Evolutionary conservation across 2,329 filamentous ascomycete genomes (phyloP).

Genomic region (Ophiocordyceps camponoti-saundersi): DNA sequence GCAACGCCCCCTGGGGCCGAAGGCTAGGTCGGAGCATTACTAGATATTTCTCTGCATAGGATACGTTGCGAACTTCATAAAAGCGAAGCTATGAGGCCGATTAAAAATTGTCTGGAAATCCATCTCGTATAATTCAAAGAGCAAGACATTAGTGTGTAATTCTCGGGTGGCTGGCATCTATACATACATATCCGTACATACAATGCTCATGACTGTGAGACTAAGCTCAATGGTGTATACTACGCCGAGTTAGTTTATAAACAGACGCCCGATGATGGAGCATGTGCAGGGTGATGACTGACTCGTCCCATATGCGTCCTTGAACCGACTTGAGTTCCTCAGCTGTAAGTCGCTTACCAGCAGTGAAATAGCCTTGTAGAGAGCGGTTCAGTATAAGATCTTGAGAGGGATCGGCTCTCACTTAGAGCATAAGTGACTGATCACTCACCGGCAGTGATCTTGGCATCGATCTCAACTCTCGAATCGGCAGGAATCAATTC

Average conservation of each 20-base stretch:
- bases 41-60: too few relatives aligned
- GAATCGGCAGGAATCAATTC: conserved; percentile 90
- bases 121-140: too few relatives aligned
- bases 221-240: neutral
- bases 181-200: too few relatives aligned
- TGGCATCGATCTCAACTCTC: conserved; percentile 95
- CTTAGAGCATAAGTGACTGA: neutral
- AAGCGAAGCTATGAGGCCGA: too few relatives aligned
- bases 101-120: too few relatives aligned
- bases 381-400: neutral
- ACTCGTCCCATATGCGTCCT: conserved; percentile 83
- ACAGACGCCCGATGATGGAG: neutral
- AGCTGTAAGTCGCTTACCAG: conserved; percentile 73
- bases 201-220: too few relatives aligned
- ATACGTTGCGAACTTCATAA: too few relatives aligned
- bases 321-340: conserved; percentile 75
- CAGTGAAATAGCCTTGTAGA: conserved; percentile 59
- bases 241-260: neutral
- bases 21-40: too few relatives aligned
- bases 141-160: too few relatives aligned
- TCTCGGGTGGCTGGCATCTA: too few relatives aligned
- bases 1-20: too few relatives aligned
- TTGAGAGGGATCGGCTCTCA: conserved; percentile 3
- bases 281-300: conserved; percentile 7
- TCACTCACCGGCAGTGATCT: conserved; percentile 74